Evolutionary conservation across 805 yeast species (phyloP).

Genomic region (Candida silvatica): DNA sequence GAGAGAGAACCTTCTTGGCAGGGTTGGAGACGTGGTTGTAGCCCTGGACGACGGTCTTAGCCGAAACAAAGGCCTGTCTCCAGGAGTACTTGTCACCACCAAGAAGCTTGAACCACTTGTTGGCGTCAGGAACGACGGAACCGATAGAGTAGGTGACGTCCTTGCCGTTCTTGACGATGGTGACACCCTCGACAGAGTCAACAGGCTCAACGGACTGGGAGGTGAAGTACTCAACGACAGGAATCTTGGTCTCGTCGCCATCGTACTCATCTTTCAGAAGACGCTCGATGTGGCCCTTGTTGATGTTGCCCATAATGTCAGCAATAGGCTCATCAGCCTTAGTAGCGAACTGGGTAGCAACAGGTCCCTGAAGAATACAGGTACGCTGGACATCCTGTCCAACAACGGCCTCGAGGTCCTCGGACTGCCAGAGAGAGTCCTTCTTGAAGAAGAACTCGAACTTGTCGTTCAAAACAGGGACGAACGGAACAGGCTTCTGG

Average conservation of each 20-base stretch:
- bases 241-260: slow-evolving; percentile 66
- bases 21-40: slow-evolving; percentile 74
- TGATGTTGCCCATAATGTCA: slow-evolving; percentile 80
- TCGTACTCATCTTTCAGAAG: slow-evolving; percentile 62
- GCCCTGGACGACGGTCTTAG: slow-evolving; percentile 80
- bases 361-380: slow-evolving; percentile 98
- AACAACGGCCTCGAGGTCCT: slow-evolving; percentile 91
- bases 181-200: slow-evolving; percentile 29
- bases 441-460: slow-evolving; percentile 96
- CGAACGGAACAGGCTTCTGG: slow-evolving; percentile 97
- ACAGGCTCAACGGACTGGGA: slow-evolving; percentile 43
- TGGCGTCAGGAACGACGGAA: slow-evolving; percentile 23
- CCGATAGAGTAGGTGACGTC: slow-evolving; percentile 32
- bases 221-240: slow-evolving; percentile 85
- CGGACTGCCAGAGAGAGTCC: slow-evolving; percentile 98
- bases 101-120: slow-evolving; percentile 68
- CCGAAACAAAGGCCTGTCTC: slow-evolving; percentile 84
- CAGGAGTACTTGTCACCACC: slow-evolving; percentile 78
- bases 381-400: slow-evolving; percentile 96
- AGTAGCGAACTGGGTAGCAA: slow-evolving; percentile 88
- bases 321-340: slow-evolving; percentile 88
- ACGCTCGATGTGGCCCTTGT: slow-evolving; percentile 76
- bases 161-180: slow-evolving; percentile 21
- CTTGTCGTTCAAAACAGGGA: slow-evolving; percentile 90
- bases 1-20: slow-evolving; percentile 70